Percentiles rank a stretch among this genome's conserved stretches.
These are phyloP conservation scores for Ascochyta rabiei DNA, from an alignment of 2,329 filamentous ascomycete genomes.

Conservation along the genomic window DNA sequence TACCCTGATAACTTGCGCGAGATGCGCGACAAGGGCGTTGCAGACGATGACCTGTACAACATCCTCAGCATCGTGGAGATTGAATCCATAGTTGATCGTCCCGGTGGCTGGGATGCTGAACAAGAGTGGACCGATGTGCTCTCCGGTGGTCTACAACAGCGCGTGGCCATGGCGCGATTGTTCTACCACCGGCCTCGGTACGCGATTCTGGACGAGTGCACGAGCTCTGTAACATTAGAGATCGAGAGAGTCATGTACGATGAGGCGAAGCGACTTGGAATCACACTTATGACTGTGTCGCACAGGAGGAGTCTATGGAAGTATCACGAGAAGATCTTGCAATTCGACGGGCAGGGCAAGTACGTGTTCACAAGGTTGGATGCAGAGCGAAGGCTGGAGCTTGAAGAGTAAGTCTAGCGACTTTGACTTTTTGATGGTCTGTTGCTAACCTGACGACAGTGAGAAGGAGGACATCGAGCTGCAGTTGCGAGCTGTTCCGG, in stretches of 20 bases:
- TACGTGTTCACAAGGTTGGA: constrained; percentile 91
- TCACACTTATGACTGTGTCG: constrained; percentile 96
- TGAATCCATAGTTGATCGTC: constrained; percentile 78
- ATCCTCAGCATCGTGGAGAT: constrained; percentile 83
- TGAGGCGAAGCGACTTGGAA: constrained; percentile 86
- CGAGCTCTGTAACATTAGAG: constrained; percentile 90
- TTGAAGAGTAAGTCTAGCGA: constrained; percentile 73
- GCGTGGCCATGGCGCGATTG: constrained; percentile 92
- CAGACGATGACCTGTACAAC: constrained; percentile 77
- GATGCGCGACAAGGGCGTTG: constrained; percentile 83
- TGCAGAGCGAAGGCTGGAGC: constrained; percentile 78
- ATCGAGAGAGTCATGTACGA: constrained; percentile 98
- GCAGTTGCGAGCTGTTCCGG: constrained; percentile 81
- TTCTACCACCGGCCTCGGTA: constrained; percentile 94
- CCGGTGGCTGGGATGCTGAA: constrained; percentile 88
- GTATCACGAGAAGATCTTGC: constrained; percentile 91
- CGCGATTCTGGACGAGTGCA: constrained; percentile 97
- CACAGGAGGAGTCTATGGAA: constrained; percentile 93
- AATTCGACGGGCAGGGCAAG: constrained; percentile 93
- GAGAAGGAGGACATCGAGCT: constrained; percentile 95
- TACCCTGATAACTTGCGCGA: constrained; percentile 89
- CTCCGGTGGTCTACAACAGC: constrained; percentile 90
- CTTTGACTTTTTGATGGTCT: background rate
- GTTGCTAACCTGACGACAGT: constrained; percentile 45
- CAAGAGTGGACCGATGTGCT: constrained; percentile 96